A percentile compares a stretch with the other conserved stretches of the same genome.
These are phyloP conservation scores for Fonsecaea nubica DNA, from an alignment of 2,329 filamentous ascomycete species.

Conservation along the genomic window DNA sequence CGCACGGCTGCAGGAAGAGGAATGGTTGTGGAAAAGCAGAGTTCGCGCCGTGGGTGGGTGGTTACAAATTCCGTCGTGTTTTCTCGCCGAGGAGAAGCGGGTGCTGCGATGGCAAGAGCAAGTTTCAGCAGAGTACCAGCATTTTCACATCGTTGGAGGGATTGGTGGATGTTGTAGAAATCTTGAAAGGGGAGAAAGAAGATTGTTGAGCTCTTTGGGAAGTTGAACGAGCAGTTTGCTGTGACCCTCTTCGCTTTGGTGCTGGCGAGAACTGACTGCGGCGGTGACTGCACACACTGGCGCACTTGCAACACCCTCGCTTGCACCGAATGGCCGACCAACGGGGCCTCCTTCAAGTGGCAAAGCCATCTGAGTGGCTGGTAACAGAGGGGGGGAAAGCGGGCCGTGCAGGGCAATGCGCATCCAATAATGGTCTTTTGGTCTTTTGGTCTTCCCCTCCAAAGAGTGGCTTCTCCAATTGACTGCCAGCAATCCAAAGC, in stretches of 20 bases:
- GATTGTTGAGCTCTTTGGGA: slow-evolving; percentile 18
- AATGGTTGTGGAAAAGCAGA: slow-evolving; percentile 16
- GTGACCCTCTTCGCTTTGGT: slow-evolving; percentile 6
- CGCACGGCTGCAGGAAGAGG: slow-evolving; percentile 5
- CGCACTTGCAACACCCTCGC: not conserved
- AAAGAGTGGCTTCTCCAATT: slow-evolving; percentile 16
- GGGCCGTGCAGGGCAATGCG: not conserved
- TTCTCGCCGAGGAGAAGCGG: slow-evolving; percentile 8
- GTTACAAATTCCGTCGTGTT: slow-evolving; percentile 24
- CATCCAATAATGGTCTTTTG: not conserved
- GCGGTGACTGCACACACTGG: slow-evolving; percentile 20
- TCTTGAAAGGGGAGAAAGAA: slow-evolving; percentile 10
- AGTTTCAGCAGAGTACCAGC: slow-evolving; percentile 20
- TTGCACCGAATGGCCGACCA: slow-evolving; percentile 10
- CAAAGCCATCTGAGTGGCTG: slow-evolving; percentile 16
- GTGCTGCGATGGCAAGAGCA: not conserved
- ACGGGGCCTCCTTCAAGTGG: not conserved
- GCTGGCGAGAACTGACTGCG: slow-evolving; percentile 4
- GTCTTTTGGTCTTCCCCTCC: slow-evolving; percentile 7
- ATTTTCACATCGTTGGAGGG: slow-evolving; percentile 27
- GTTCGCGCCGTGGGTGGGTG: slow-evolving; percentile 20
- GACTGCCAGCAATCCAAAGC: not conserved
- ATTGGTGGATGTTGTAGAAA: not conserved
- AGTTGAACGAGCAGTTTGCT: slow-evolving; percentile 1
- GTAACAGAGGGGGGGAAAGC: not conserved